Evolutionary conservation across 2,329 filamentous ascomycete species (phyloP).

Genomic region (Colletotrichum endophyticum): DNA sequence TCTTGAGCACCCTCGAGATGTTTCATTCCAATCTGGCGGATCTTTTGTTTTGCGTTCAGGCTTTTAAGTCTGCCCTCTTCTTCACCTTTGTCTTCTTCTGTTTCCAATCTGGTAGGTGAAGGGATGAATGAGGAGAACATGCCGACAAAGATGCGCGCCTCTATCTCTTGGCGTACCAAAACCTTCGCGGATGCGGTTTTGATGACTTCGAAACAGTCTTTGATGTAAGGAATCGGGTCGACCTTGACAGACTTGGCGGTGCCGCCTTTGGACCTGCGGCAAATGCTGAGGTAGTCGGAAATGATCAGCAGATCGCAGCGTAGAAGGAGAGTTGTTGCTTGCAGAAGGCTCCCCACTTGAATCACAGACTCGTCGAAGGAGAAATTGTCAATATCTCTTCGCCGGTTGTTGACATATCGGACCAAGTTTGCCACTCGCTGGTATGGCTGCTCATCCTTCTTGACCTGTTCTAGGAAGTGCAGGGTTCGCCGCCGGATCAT

Average conservation of each 20-base stretch:
- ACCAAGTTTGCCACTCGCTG: constrained; percentile 51
- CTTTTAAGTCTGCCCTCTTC: too few relatives aligned
- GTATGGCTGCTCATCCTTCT: constrained; percentile 53
- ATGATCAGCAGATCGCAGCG: constrained; percentile 54
- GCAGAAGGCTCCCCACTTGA: constrained; percentile 41
- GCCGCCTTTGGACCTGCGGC: background rate
- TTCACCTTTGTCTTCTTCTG: too few relatives aligned
- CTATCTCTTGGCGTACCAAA: constrained; percentile 47
- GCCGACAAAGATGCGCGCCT: constrained; percentile 55
- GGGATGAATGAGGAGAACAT: constrained; percentile 41
- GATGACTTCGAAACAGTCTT: constrained; percentile 46
- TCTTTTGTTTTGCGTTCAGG: too few relatives aligned
- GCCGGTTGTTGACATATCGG: constrained; percentile 36
- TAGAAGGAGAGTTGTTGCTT: constrained; percentile 48
- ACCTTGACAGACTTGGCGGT: constrained; percentile 22
- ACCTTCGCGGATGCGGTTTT: constrained; percentile 36
- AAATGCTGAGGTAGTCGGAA: constrained; percentile 37
- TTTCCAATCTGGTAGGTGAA: too few relatives aligned
- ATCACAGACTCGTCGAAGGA: constrained; percentile 37
- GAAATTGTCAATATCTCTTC: constrained; percentile 32
- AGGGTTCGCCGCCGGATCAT: constrained; percentile 16
- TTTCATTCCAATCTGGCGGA: background rate
- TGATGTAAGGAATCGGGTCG: constrained; percentile 33
- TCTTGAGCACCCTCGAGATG: constrained; percentile 25
- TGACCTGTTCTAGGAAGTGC: constrained; percentile 33